phyloP scores from a whole-genome alignment of 208 protist species.

The Phytomonas sp. region DNA sequence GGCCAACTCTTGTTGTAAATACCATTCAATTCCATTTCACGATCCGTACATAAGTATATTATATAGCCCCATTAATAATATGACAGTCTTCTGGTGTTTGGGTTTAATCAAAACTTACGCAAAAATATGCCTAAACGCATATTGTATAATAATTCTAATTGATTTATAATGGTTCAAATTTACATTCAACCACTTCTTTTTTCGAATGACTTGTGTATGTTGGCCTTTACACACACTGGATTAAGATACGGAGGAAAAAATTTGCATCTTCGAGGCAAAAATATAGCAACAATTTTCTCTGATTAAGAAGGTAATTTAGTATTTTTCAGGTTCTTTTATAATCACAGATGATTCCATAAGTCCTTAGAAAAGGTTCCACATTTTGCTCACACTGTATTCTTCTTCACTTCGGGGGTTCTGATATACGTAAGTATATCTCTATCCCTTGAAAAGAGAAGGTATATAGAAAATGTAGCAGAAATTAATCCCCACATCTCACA shows the following conservation, averaged over 20 bases:
- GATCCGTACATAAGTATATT: background rate
- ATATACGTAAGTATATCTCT: conserved; percentile 7
- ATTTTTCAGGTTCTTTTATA: background rate
- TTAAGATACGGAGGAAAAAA: background rate
- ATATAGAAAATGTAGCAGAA: conserved; percentile 13
- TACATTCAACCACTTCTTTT: background rate
- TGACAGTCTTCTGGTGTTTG: background rate
- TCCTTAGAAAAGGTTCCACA: background rate
- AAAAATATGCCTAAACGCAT: background rate
- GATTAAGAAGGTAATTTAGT: background rate
- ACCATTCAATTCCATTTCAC: background rate
- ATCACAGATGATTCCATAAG: background rate
- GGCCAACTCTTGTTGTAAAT: background rate
- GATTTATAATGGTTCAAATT: background rate
- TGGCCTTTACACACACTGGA: background rate
- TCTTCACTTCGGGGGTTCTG: background rate
- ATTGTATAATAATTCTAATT: background rate
- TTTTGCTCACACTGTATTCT: background rate
- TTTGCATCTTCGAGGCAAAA: background rate
- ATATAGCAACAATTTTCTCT: background rate
- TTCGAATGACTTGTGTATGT: background rate
- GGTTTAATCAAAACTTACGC: background rate
- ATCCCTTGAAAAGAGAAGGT: conserved; percentile 7
- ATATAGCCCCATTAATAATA: background rate
- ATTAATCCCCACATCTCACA: conserved; percentile 10